Percentiles rank a stretch among this genome's conserved stretches.
Evolutionary conservation across 2,329 filamentous ascomycete genomes (phyloP).

Genomic region (Botrytis fabae): DNA sequence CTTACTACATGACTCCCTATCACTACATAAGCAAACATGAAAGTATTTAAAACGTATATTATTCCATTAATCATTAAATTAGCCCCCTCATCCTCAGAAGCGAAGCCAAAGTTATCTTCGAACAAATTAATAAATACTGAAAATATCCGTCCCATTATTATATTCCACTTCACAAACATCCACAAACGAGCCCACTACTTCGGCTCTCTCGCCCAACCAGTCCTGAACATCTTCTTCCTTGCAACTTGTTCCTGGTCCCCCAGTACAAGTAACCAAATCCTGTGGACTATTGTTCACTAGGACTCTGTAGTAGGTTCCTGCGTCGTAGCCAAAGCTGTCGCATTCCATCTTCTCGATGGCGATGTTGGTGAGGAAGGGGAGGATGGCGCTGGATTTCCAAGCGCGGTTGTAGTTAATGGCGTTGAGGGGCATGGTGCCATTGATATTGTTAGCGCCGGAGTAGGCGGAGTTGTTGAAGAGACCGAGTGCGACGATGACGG

Average conservation of each 20-base stretch:
- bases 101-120: neutral
- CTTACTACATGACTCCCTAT: neutral
- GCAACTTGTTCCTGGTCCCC: constrained; percentile 52
- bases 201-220: constrained; percentile 32
- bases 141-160: constrained; percentile 32
- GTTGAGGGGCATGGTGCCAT: constrained; percentile 51
- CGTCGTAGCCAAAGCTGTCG: constrained; percentile 49
- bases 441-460: constrained; percentile 48
- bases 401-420: constrained; percentile 51
- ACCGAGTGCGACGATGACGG: constrained; percentile 54
- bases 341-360: constrained; percentile 55
- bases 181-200: constrained; percentile 47
- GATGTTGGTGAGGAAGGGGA: constrained; percentile 56
- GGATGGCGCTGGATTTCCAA: constrained; percentile 52
- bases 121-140: constrained; percentile 32
- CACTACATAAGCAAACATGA: neutral
- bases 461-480: constrained; percentile 55
- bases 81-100: neutral
- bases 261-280: constrained; percentile 48
- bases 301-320: constrained; percentile 49
- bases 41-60: neutral
- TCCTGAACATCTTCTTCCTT: constrained; percentile 21
- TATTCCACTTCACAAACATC: constrained; percentile 43
- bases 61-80: neutral
- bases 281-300: constrained; percentile 53